Evolutionary conservation across 2,329 filamentous ascomycete genomes (phyloP).

Genomic region (Apiospora arundinis): DNA sequence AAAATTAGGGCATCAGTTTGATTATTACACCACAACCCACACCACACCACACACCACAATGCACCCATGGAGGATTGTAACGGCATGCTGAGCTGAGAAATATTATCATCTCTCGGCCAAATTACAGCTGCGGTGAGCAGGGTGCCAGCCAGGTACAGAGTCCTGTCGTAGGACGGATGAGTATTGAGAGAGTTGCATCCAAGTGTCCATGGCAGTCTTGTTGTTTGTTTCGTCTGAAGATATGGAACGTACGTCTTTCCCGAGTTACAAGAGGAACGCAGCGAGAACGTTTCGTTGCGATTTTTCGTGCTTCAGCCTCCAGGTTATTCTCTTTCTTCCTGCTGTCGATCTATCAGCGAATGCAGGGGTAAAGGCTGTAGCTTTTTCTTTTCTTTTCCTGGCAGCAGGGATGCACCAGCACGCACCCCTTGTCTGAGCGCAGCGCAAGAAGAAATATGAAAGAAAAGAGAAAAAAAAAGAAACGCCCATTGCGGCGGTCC

Average conservation of each 20-base stretch:
- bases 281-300: neutral
- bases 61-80: neutral
- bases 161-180: too few species aligned
- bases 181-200: neutral
- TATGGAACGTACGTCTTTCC: slow-evolving; percentile 8
- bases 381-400: neutral
- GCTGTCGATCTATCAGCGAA: neutral
- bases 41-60: neutral
- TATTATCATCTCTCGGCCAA: neutral
- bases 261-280: neutral
- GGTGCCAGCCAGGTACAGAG: neutral
- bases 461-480: neutral
- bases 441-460: neutral
- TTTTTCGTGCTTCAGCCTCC: slow-evolving; percentile 12
- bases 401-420: neutral
- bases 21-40: slow-evolving; percentile 3
- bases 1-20: slow-evolving; percentile 11
- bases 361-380: neutral
- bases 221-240: slow-evolving; percentile 14
- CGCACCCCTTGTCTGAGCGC: slow-evolving; percentile 3
- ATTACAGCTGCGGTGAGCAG: neutral
- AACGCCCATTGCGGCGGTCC: slow-evolving; percentile 7
- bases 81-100: neutral
- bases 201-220: slow-evolving; percentile 12
- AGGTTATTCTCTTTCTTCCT: neutral